A percentile compares a stretch with the other conserved stretches of the same genome.
These are phyloP conservation scores for Hericium erinaceus DNA, from an alignment of 768 basidiomycete genomes.

Conservation along the genomic window DNA sequence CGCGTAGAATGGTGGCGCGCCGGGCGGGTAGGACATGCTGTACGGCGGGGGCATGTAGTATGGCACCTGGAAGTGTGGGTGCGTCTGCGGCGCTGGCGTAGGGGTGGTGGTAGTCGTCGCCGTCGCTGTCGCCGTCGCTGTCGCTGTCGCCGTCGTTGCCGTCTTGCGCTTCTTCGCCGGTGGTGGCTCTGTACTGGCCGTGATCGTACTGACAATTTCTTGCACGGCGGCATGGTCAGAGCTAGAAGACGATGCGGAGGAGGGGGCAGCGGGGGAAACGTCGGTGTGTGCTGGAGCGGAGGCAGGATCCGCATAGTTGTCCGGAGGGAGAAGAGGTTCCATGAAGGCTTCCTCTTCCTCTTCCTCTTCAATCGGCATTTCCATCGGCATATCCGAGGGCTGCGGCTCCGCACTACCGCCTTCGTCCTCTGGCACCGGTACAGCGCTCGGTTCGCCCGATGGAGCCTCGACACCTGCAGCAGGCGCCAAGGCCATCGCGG, in stretches of 20 bases:
- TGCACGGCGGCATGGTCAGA: not conserved
- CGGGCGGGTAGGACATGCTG: constrained; percentile 19
- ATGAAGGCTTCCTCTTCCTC: constrained; percentile 4
- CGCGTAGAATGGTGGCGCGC: constrained; percentile 14
- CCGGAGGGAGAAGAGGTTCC: constrained; percentile 9
- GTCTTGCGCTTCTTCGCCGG: not conserved
- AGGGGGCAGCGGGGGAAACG: not conserved
- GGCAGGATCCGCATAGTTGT: no score
- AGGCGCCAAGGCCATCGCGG: not conserved
- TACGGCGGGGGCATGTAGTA: constrained; percentile 32
- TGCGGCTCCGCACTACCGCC: not conserved
- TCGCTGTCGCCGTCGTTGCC: not conserved
- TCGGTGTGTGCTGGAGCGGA: not conserved
- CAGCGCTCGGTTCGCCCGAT: not conserved
- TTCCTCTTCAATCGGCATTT: not conserved
- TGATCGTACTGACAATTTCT: not conserved
- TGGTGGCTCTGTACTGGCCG: not conserved
- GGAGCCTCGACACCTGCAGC: not conserved
- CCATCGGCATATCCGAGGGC: not conserved
- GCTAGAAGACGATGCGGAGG: not conserved
- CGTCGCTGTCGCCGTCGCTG: not conserved
- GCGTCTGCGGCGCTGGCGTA: constrained; percentile 7
- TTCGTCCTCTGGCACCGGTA: not conserved
- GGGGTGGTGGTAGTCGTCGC: not conserved
- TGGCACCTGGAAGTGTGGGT: constrained; percentile 18